Conservation (phyloP, 2,329 filamentous ascomycete genomes). For the Aureobasidium melanogenum region DNA sequence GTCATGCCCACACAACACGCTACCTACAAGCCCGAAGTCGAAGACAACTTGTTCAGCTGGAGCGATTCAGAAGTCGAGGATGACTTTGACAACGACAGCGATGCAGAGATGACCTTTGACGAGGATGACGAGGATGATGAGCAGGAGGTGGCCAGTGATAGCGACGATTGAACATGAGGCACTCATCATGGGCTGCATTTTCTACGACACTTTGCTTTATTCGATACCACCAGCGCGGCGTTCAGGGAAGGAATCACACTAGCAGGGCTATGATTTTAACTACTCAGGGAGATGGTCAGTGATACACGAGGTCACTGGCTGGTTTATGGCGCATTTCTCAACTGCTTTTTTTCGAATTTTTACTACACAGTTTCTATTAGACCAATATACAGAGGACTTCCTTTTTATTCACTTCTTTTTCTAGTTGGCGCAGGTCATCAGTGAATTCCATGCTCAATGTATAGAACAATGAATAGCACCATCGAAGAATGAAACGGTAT, state of each 20-base stretch:
- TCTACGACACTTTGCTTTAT: conserved; percentile 1
- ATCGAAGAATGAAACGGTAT: background rate
- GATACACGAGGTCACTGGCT: background rate
- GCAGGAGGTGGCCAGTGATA: conserved; percentile 50
- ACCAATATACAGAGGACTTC: background rate
- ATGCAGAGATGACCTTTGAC: conserved; percentile 40
- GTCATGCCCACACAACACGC: conserved; percentile 67
- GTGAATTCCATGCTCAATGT: background rate
- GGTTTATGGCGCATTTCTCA: conserved; percentile 1
- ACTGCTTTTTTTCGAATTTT: background rate
- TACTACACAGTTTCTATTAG: conserved; percentile 1
- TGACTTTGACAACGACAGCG: conserved; percentile 65
- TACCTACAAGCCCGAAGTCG: conserved; percentile 49
- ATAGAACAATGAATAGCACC: background rate
- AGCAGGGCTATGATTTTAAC: background rate
- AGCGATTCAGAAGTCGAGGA: conserved; percentile 51
- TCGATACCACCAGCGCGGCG: conserved; percentile 8
- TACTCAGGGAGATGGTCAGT: background rate
- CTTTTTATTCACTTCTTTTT: background rate
- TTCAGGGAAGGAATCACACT: background rate
- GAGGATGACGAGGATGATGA: conserved; percentile 53
- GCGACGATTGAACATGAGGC: conserved; percentile 25
- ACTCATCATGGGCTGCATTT: background rate
- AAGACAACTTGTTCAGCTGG: conserved; percentile 62
- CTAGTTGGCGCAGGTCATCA: background rate